These are phyloP conservation scores for Tulasnella sp. DNA, from an alignment of 768 basidiomycete genomes.

Conservation along the genomic window DNA sequence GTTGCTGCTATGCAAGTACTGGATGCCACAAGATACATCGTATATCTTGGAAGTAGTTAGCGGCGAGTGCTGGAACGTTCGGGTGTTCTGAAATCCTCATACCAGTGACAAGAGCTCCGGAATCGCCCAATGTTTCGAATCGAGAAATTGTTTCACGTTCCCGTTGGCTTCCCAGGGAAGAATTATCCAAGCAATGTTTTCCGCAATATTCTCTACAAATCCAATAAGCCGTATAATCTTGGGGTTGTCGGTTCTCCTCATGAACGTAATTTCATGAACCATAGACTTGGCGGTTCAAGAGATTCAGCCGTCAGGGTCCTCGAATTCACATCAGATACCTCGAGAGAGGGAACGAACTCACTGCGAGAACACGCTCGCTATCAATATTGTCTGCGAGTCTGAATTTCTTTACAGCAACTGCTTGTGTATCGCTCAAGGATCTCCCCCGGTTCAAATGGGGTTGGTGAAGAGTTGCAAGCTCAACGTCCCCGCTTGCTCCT, in stretches of 20 bases:
- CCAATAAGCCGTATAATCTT: background rate
- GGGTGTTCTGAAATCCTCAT: background rate
- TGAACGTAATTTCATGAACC: background rate
- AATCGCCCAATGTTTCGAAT: background rate
- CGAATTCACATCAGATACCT: background rate
- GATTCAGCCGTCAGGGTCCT: no score
- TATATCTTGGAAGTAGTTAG: background rate
- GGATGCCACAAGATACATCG: background rate
- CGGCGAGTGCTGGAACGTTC: background rate
- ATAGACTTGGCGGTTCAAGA: background rate
- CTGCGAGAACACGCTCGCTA: background rate
- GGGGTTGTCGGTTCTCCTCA: background rate
- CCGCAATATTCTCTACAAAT: background rate
- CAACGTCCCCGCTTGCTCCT: background rate
- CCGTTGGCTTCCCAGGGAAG: constrained; percentile 6
- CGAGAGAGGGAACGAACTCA: background rate
- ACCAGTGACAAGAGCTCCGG: background rate
- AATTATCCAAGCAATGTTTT: background rate
- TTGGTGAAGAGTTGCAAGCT: background rate
- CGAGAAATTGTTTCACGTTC: background rate
- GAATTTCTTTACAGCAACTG: background rate
- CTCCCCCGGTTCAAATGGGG: background rate
- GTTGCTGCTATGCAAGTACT: background rate
- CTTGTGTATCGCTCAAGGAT: background rate
- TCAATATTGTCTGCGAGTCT: background rate